These are phyloP conservation scores for Pleurotus sapidus DNA, from an alignment of 768 basidiomycete species.

Conservation along the genomic window DNA sequence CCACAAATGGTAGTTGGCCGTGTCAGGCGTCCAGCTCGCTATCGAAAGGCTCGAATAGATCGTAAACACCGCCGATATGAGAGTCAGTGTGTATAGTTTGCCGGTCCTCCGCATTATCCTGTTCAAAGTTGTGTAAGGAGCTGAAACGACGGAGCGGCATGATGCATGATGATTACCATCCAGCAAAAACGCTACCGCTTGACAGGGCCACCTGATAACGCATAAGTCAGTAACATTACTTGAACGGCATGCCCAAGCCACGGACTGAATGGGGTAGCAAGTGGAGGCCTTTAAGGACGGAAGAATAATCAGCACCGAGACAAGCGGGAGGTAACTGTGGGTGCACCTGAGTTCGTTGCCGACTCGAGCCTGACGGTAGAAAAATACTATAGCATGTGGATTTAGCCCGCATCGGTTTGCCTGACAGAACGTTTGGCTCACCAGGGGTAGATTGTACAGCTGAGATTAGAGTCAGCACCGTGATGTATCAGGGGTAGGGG, in stretches of 20 bases:
- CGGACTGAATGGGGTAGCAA: slow-evolving; percentile 87
- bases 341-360: slow-evolving; percentile 69
- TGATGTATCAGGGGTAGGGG: slow-evolving; percentile 8
- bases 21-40: slow-evolving; percentile 62
- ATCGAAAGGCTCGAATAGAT: slow-evolving; percentile 61
- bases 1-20: slow-evolving; percentile 66
- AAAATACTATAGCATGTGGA: slow-evolving; percentile 57
- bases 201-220: slow-evolving; percentile 68
- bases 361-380: slow-evolving; percentile 71
- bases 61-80: slow-evolving; percentile 59
- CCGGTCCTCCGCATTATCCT: slow-evolving; percentile 89
- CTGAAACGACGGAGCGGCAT: background rate
- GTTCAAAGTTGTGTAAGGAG: slow-evolving; percentile 4
- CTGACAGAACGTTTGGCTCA: slow-evolving; percentile 27
- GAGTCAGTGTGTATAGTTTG: slow-evolving; percentile 75
- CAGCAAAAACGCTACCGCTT: slow-evolving; percentile 82
- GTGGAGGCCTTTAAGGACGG: slow-evolving; percentile 59
- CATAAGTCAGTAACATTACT: slow-evolving; percentile 16
- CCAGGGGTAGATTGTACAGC: slow-evolving; percentile 88
- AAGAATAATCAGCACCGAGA: slow-evolving; percentile 12
- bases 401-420: slow-evolving; percentile 4
- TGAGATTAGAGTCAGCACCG: slow-evolving; percentile 16
- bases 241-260: slow-evolving; percentile 6
- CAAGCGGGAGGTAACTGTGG: slow-evolving; percentile 7
- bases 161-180: slow-evolving; percentile 53